Evolutionary conservation across 2,329 filamentous ascomycete genomes (phyloP).

Genomic region (Fonsecaea monophora): DNA sequence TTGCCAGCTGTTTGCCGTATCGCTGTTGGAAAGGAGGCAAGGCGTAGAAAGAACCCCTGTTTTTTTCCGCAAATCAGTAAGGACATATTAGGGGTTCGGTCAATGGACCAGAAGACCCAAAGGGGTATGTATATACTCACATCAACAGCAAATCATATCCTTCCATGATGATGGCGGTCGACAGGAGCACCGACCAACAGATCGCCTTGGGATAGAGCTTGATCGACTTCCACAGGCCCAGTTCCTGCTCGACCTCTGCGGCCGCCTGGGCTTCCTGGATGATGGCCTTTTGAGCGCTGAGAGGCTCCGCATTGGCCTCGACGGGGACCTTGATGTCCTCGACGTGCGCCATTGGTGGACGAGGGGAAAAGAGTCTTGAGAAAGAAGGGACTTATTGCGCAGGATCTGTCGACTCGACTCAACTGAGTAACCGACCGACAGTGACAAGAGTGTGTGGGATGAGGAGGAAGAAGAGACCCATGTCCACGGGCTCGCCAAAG

Average conservation of each 20-base stretch:
- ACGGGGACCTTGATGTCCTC: constrained; percentile 11
- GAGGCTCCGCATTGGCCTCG: constrained; percentile 2
- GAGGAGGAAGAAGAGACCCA: neutral
- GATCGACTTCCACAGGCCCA: constrained; percentile 77
- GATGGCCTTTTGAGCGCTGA: constrained; percentile 14
- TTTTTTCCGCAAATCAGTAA: no score
- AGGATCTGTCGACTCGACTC: neutral
- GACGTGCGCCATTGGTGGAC: constrained; percentile 4
- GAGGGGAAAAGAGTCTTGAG: neutral
- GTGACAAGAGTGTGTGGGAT: neutral
- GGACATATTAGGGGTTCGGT: neutral
- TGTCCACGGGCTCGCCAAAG: neutral
- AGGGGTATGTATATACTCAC: constrained; percentile 56
- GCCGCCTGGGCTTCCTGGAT: constrained; percentile 39
- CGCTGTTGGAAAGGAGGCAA: constrained; percentile 51
- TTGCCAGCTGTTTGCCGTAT: constrained; percentile 34
- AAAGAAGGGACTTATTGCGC: neutral
- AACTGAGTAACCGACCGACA: neutral
- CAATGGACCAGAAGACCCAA: neutral
- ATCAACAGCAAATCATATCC: constrained; percentile 51
- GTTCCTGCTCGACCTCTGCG: constrained; percentile 60
- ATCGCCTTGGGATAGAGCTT: constrained; percentile 86
- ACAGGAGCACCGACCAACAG: constrained; percentile 81
- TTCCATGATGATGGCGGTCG: constrained; percentile 88
- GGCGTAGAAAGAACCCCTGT: constrained; percentile 72